phyloP scores from a whole-genome alignment of 2,329 filamentous ascomycete genomes.

The Trichoderma asperellum region DNA sequence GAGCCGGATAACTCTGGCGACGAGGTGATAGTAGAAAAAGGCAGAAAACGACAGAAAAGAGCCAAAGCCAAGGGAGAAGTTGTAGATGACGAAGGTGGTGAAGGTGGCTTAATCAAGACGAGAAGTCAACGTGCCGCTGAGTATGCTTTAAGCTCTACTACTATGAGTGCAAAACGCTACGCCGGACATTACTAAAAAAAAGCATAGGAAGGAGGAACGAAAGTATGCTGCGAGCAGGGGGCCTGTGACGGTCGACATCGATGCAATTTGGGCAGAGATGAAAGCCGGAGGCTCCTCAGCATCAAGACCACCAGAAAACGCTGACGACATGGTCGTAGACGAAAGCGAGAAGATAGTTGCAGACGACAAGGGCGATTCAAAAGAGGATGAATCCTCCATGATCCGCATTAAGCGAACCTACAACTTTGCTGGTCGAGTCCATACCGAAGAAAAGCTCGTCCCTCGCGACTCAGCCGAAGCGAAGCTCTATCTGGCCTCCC shows the following conservation, averaged over 20 bases:
- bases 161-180: not conserved
- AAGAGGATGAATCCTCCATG: slow-evolving; percentile 44
- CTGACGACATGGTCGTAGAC: slow-evolving; percentile 24
- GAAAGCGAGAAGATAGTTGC: slow-evolving; percentile 5
- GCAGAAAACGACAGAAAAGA: slow-evolving; percentile 56
- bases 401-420: slow-evolving; percentile 72
- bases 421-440: slow-evolving; percentile 73
- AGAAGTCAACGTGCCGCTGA: slow-evolving; percentile 69
- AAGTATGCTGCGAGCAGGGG: slow-evolving; percentile 56
- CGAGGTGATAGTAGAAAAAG: slow-evolving; percentile 68
- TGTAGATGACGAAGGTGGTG: slow-evolving; percentile 58
- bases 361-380: not conserved
- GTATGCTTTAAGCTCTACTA: slow-evolving; percentile 45
- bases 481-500: slow-evolving; percentile 63
- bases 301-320: slow-evolving; percentile 10
- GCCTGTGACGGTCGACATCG: slow-evolving; percentile 71
- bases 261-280: slow-evolving; percentile 72
- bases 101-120: slow-evolving; percentile 71
- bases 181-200: not conserved
- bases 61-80: slow-evolving; percentile 46
- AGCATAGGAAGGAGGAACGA: slow-evolving; percentile 58
- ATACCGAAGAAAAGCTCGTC: slow-evolving; percentile 73
- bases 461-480: slow-evolving; percentile 67
- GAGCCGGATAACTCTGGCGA: slow-evolving; percentile 73
- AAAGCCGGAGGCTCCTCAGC: slow-evolving; percentile 45